Conservation (phyloP, 495 filamentous ascomycete genomes). For the Amorphotheca resinae region DNA sequence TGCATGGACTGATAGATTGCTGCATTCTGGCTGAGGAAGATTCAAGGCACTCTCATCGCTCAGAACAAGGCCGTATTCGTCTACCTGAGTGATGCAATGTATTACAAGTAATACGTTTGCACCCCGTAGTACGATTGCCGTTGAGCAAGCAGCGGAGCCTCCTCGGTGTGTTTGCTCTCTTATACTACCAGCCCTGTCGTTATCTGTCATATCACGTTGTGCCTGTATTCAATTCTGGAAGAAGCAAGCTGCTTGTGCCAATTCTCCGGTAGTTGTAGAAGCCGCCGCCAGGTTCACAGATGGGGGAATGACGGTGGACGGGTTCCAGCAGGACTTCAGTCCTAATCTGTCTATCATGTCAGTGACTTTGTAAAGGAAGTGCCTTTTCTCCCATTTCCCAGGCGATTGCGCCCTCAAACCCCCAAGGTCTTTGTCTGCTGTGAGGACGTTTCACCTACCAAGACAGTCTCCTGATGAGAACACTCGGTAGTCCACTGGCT, state of each 20-base stretch:
- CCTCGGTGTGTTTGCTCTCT: constrained; percentile 15
- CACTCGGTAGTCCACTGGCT: constrained; percentile 6
- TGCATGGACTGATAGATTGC: constrained; percentile 8
- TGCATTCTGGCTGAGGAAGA: neutral
- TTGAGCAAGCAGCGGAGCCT: neutral
- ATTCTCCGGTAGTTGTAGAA: constrained; percentile 9
- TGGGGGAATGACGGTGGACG: neutral
- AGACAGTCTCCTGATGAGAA: constrained; percentile 7
- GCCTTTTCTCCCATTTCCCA: too few species aligned
- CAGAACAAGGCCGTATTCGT: neutral
- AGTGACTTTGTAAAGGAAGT: neutral
- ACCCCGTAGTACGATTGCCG: constrained; percentile 10
- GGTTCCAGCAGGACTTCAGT: constrained; percentile 6
- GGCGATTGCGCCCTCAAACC: neutral
- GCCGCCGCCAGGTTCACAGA: constrained; percentile 10
- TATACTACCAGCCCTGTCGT: constrained; percentile 10
- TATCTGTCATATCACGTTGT: constrained; percentile 14
- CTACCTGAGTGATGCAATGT: neutral
- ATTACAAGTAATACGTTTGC: constrained; percentile 13
- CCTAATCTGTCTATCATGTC: neutral
- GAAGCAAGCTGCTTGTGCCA: constrained; percentile 6
- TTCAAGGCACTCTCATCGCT: neutral
- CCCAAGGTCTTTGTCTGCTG: constrained; percentile 10
- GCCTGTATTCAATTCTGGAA: constrained; percentile 2
- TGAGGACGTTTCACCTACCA: constrained; percentile 8